Evolutionary conservation across 306 rosid species (phyloP).

Genomic region (Rubus parviflorus): DNA sequence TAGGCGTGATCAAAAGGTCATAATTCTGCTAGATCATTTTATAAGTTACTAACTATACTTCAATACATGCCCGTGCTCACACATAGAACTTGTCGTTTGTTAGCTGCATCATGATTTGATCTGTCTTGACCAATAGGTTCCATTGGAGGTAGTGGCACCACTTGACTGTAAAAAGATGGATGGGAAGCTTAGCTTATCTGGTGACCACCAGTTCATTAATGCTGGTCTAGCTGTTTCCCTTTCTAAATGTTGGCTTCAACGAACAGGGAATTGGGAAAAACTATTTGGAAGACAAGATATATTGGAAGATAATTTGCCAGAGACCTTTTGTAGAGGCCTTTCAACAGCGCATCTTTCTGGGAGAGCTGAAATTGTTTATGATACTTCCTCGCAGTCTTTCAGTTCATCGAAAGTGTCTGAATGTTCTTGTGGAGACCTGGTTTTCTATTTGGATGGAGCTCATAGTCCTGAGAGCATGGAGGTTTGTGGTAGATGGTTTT

Average conservation of each 20-base stretch:
- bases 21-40: background rate
- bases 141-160: constrained; percentile 48
- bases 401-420: constrained; percentile 31
- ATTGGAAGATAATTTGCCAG: constrained; percentile 50
- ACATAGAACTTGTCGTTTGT: background rate
- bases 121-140: constrained; percentile 46
- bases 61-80: background rate
- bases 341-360: constrained; percentile 62
- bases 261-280: constrained; percentile 70
- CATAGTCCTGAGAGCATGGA: constrained; percentile 91
- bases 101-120: constrained; percentile 2
- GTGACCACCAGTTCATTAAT: constrained; percentile 70
- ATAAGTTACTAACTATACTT: too few relatives aligned
- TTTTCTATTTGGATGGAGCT: constrained; percentile 85
- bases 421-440: constrained; percentile 49
- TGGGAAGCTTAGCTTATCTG: constrained; percentile 64
- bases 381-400: constrained; percentile 29
- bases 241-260: constrained; percentile 78
- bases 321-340: constrained; percentile 66
- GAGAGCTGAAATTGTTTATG: constrained; percentile 66
- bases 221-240: constrained; percentile 84
- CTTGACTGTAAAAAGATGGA: constrained; percentile 44
- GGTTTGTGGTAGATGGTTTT: constrained; percentile 56
- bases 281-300: constrained; percentile 37
- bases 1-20: background rate